A percentile compares a stretch with the other conserved stretches of the same genome.
Conservation (phyloP, 164 flowering plant genomes). For the Saururus chinensis region DNA sequence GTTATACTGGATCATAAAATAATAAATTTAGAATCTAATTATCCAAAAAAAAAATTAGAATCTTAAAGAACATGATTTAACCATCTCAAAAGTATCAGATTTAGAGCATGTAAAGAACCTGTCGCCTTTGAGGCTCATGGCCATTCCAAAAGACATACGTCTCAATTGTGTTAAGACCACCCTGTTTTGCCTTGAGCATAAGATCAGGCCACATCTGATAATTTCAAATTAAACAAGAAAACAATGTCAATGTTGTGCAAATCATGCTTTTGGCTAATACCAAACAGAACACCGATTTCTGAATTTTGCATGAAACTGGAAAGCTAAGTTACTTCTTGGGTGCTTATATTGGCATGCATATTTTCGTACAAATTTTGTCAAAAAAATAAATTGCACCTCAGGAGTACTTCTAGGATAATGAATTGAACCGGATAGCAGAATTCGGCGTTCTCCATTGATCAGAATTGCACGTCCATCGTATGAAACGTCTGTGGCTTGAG, state of each 20-base stretch:
- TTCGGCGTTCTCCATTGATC: constrained; percentile 21
- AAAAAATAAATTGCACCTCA: constrained; percentile 3
- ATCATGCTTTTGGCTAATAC: neutral
- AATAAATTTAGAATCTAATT: too few species aligned
- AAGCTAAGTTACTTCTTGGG: too few species aligned
- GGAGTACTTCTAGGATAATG: constrained; percentile 22
- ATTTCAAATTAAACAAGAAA: neutral
- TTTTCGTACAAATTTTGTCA: neutral
- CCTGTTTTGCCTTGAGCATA: constrained; percentile 9
- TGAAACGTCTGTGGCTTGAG: constrained; percentile 4
- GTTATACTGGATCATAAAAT: too few species aligned
- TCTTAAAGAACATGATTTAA: too few species aligned
- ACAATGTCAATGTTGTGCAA: neutral
- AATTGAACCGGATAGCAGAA: constrained; percentile 25
- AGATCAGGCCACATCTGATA: constrained; percentile 11
- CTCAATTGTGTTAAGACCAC: constrained; percentile 12
- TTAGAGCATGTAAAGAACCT: constrained; percentile 1
- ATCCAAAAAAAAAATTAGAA: too few species aligned
- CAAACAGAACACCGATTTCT: neutral
- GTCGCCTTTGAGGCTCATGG: constrained; percentile 11
- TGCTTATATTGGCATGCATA: too few species aligned
- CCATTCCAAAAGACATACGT: constrained; percentile 12
- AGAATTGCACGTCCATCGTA: constrained; percentile 22
- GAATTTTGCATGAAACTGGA: neutral
- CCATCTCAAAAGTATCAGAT: too few species aligned